Evolutionary conservation across 768 basidiomycete genomes (phyloP).

Genomic region (Harrya chromipes): DNA sequence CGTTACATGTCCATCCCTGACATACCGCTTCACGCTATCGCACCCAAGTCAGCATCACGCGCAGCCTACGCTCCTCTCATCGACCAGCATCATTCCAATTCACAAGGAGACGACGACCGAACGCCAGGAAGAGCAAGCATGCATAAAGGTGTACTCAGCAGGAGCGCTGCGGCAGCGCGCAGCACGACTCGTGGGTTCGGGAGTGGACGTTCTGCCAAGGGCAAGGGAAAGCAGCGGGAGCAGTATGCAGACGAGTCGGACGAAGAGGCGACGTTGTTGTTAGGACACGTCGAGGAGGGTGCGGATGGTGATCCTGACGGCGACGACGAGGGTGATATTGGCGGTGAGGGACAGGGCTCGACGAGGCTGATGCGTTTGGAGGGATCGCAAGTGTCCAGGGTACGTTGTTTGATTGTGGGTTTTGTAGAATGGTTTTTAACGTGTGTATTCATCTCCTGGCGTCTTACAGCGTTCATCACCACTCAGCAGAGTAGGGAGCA

Average conservation of each 20-base stretch:
- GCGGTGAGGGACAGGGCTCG: constrained; percentile 29
- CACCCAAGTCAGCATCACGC: constrained; percentile 44
- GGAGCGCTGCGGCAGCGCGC: constrained; percentile 34
- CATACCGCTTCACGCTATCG: constrained; percentile 64
- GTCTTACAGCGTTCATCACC: constrained; percentile 23
- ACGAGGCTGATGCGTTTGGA: constrained; percentile 27
- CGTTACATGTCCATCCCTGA: constrained; percentile 44
- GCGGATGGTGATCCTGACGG: constrained; percentile 36
- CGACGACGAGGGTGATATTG: constrained; percentile 38
- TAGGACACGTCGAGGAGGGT: constrained; percentile 37
- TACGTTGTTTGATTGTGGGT: constrained; percentile 7
- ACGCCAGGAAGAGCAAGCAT: constrained; percentile 20
- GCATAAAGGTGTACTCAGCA: constrained; percentile 27
- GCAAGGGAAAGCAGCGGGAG: constrained; percentile 48
- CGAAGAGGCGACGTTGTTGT: constrained; percentile 50
- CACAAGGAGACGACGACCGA: constrained; percentile 18
- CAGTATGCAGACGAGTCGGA: constrained; percentile 62
- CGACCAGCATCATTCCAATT: constrained; percentile 25
- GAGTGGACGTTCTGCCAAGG: constrained; percentile 16
- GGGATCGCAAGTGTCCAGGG: constrained; percentile 17
- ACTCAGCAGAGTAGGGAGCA: constrained; percentile 7
- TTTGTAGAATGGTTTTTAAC: not conserved
- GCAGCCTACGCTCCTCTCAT: constrained; percentile 46
- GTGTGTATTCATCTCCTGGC: not conserved
- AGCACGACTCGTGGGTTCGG: constrained; percentile 16